Percentiles rank a stretch among this genome's conserved stretches.
phyloP scores from a whole-genome alignment of 2,329 filamentous ascomycete species.

The Fragosphaeria purpurea region DNA sequence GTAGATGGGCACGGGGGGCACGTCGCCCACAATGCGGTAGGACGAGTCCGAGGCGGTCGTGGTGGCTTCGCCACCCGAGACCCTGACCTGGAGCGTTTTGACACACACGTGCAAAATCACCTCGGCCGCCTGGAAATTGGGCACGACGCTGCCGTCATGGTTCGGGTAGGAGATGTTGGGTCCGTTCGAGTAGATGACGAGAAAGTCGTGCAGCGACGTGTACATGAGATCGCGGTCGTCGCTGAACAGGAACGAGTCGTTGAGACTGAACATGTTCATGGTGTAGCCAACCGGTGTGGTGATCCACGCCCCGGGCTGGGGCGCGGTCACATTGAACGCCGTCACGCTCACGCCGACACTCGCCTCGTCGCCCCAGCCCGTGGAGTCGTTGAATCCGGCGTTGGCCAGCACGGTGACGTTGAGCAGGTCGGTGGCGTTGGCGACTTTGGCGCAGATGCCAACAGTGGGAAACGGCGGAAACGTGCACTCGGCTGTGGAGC shows the following conservation, averaged over 20 bases:
- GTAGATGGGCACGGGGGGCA: neutral
- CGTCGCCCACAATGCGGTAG: neutral
- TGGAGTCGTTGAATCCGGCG: neutral
- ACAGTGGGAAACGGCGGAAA: neutral
- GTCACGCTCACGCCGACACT: neutral
- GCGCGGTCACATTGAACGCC: neutral
- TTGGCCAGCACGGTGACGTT: slow-evolving; percentile 1
- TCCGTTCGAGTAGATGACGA: slow-evolving; percentile 1
- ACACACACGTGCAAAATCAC: slow-evolving; percentile 1
- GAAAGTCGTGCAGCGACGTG: neutral
- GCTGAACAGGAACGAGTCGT: neutral
- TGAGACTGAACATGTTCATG: neutral
- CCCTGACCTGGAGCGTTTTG: neutral
- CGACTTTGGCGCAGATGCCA: neutral
- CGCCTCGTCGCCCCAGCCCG: slow-evolving; percentile 2
- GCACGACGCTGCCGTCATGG: neutral
- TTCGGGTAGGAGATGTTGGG: slow-evolving; percentile 5
- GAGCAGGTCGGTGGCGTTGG: neutral
- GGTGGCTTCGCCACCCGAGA: neutral
- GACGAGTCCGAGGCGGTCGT: neutral
- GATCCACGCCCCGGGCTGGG: neutral
- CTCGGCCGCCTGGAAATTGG: neutral
- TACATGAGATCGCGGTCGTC: neutral
- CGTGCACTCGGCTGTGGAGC: neutral
- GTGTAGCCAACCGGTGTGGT: too few relatives aligned